A percentile compares a stretch with the other conserved stretches of the same genome.
phyloP scores from a whole-genome alignment of 331 rosid species.

The Pyrus hybrid region DNA sequence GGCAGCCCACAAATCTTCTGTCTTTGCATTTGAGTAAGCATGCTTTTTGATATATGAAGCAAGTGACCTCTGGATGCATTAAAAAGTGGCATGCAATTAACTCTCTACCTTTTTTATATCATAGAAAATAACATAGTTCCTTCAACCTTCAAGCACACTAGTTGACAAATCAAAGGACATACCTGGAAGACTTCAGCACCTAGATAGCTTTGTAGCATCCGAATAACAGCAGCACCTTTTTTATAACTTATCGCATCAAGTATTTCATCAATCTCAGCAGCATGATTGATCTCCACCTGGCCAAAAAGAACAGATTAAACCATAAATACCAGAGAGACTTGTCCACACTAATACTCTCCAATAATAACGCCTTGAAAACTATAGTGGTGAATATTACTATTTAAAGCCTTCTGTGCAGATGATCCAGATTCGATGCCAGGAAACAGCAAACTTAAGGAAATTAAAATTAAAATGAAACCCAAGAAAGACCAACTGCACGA shows the following conservation, averaged over 20 bases:
- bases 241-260: constrained; percentile 87
- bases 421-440: neutral
- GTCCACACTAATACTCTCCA: neutral
- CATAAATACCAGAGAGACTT: neutral
- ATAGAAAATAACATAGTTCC: neutral
- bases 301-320: constrained; percentile 9
- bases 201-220: constrained; percentile 92
- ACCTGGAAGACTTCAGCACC: constrained; percentile 92
- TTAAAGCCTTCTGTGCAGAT: neutral
- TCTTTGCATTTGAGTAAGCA: constrained; percentile 48
- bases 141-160: neutral
- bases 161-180: constrained; percentile 10
- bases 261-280: constrained; percentile 74
- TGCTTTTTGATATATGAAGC: constrained; percentile 37
- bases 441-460: neutral
- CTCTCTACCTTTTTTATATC: neutral
- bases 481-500: neutral
- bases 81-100: neutral
- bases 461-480: neutral
- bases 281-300: constrained; percentile 92
- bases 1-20: constrained; percentile 50
- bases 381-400: neutral
- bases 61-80: constrained; percentile 36
- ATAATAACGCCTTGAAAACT: neutral
- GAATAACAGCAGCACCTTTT: constrained; percentile 91